These are phyloP conservation scores for Apiospora saccharicola DNA, from an alignment of 2,329 filamentous ascomycete genomes.

Conservation along the genomic window DNA sequence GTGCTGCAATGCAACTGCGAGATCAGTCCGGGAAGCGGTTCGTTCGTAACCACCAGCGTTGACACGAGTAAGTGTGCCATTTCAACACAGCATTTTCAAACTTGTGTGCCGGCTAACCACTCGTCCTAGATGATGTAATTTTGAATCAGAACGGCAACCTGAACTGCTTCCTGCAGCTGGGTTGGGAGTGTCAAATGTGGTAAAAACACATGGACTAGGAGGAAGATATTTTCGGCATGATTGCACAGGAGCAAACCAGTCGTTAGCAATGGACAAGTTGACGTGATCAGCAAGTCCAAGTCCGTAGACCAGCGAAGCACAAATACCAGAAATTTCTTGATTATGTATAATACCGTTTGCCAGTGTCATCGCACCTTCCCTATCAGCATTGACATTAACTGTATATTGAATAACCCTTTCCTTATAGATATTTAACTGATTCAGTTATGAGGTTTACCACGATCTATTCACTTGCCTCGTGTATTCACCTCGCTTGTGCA, in stretches of 20 bases:
- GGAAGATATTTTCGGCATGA: too few relatives aligned
- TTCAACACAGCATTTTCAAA: neutral
- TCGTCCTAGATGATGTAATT: neutral
- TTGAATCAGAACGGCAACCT: neutral
- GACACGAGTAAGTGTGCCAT: neutral
- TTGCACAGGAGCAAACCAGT: neutral
- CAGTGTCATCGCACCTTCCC: neutral
- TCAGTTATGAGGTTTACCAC: neutral
- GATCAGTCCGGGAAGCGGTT: neutral
- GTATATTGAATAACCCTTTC: neutral
- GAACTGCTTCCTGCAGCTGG: neutral
- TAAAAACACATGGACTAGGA: too few relatives aligned
- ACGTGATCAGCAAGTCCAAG: neutral
- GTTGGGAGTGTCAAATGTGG: neutral
- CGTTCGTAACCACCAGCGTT: neutral
- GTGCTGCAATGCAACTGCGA: neutral
- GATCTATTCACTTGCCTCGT: neutral
- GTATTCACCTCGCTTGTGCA: too few relatives aligned
- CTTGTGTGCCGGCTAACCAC: neutral
- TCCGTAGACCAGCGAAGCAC: neutral
- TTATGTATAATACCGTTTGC: too few relatives aligned
- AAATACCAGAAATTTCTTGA: neutral
- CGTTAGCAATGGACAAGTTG: neutral
- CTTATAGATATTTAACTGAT: too few relatives aligned
- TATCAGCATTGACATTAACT: neutral